Evolutionary conservation across 176 grass and related monocot species (phyloP), one percentile per base, ranked within the genome.

Genomic region (Alopecurus myosuroides): DNA sequence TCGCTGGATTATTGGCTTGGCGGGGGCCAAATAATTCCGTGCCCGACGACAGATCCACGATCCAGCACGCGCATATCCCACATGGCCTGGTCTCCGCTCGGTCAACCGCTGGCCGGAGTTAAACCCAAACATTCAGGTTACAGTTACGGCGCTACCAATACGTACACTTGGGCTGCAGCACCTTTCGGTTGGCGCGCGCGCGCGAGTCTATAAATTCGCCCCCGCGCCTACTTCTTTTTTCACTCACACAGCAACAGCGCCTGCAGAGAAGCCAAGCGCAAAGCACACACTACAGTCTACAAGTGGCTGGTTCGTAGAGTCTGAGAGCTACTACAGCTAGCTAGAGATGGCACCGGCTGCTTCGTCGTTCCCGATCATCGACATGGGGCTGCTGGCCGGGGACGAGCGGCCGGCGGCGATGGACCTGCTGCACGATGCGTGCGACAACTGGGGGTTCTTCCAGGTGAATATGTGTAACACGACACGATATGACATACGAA

Each of bases 371-470:
- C 97, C 97, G 11, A 42, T 99, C 51, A 87, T 99, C 85, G 55
- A 96, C 91, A 94, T 99, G 91, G 89, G 23, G 11, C 68, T 89
- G 84, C 85, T 99, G 4, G 82, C 4, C 8, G 91, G 91, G 52
- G 40, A 89, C 81, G 18, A 92, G 78, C 81, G 91, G 68, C 82
- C 65, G 0, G 66, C 29, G 36, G 88, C 88, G 2, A 99, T 99
- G 93, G 91, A 81, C 20, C 15, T 91, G 45, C 82, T 96, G 33
- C 88, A 36, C 3, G 93, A 99, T 12, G 97, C 93, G 5, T 99
- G 97, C 78, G 83, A 94, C 89, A 96, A 94, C 81, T 99, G 97
- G 97, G 97, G 97, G 9, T 99, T 99, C 91, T 99, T 99, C 31
- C 84, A 99, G 97, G 97, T 97, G 19, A 33, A 49, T 19, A 35